Evolutionary conservation across 257 asterid genomes (phyloP).

Genomic region (Ballota nigra): DNA sequence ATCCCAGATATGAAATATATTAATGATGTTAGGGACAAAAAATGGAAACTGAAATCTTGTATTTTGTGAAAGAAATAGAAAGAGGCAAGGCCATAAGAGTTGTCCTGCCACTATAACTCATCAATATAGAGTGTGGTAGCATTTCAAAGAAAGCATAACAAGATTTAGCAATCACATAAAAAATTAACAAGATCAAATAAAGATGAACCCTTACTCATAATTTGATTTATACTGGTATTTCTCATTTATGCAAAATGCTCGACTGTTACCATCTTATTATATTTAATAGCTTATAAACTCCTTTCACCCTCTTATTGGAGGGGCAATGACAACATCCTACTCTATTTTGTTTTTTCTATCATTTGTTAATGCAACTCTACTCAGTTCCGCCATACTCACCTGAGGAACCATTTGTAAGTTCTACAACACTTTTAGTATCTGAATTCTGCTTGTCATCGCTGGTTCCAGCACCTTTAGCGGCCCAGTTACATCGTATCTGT

Average conservation of each 20-base stretch:
- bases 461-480: constrained; percentile 80
- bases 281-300: not conserved
- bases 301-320: not conserved
- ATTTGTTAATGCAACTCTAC: not conserved
- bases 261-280: not conserved
- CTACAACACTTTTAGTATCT: constrained; percentile 85
- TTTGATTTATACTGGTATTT: constrained; percentile 1
- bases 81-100: not conserved
- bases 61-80: not conserved
- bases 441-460: constrained; percentile 78
- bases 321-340: constrained; percentile 9
- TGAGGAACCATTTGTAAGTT: constrained; percentile 73
- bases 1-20: not conserved
- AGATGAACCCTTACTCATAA: too few relatives aligned
- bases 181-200: too few relatives aligned
- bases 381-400: constrained; percentile 31
- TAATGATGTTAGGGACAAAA: not conserved
- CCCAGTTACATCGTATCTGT: constrained; percentile 98
- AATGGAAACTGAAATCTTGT: not conserved
- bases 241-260: not conserved
- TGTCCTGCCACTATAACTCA: not conserved
- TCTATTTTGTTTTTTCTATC: not conserved
- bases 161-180: not conserved
- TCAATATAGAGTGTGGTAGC: not conserved
- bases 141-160: not conserved